Evolutionary conservation across 1,139 yeast genomes (phyloP).

Genomic region (Nakaseomyces kungkrabaensis): DNA sequence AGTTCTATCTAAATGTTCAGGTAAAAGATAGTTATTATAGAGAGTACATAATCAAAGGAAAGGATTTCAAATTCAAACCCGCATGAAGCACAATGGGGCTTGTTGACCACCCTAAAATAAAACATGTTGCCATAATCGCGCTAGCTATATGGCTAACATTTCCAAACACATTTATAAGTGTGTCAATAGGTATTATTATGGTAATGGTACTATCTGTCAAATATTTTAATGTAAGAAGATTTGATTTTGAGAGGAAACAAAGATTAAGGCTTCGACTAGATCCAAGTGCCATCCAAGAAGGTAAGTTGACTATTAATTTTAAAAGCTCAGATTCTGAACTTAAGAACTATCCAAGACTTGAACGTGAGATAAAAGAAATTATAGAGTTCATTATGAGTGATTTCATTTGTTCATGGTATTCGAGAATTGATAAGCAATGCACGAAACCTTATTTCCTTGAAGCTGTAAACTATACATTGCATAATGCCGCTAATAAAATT

Average conservation of each 20-base stretch:
- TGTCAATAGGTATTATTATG: not conserved
- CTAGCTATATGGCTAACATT: not conserved
- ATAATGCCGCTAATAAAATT: conserved; percentile 35
- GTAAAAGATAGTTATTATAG: no score
- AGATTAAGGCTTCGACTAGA: not conserved
- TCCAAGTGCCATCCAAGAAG: not conserved
- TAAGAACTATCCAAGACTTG: conserved; percentile 29
- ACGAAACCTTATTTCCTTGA: conserved; percentile 38
- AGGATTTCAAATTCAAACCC: no score
- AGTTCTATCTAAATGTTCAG: no score
- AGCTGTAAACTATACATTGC: conserved; percentile 42
- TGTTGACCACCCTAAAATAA: not conserved
- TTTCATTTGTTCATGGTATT: conserved; percentile 59
- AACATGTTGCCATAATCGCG: not conserved
- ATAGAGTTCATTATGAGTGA: conserved; percentile 45
- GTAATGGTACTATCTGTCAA: not conserved
- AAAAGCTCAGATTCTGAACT: not conserved
- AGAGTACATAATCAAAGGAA: no score
- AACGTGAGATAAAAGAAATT: conserved; percentile 44
- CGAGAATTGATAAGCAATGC: conserved; percentile 33
- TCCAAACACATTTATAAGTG: not conserved
- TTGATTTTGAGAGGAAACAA: not conserved
- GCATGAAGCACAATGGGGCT: not conserved
- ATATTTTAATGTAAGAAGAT: not conserved
- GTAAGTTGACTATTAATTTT: not conserved